Percentiles rank a stretch among this genome's conserved stretches.
These are phyloP conservation scores for Colletotrichum shisoi DNA, from an alignment of 2,329 filamentous ascomycete genomes.

Conservation along the genomic window DNA sequence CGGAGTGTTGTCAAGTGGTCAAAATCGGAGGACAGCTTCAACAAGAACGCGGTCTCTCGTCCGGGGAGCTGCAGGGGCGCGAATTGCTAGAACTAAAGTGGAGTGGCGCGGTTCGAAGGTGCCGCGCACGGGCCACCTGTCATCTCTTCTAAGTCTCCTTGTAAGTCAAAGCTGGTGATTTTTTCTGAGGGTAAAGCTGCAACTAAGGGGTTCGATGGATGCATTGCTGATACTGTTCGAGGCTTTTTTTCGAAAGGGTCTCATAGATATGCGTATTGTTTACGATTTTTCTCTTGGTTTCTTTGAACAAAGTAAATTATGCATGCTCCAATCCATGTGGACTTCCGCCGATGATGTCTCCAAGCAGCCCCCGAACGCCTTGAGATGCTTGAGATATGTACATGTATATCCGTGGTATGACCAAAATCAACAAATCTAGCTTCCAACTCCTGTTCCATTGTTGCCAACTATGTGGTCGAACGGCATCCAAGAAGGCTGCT, in stretches of 20 bases:
- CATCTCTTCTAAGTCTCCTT: conserved; percentile 16
- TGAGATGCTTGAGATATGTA: conserved; percentile 37
- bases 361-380: conserved; percentile 24
- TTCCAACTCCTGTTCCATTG: conserved; percentile 7
- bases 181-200: neutral
- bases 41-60: conserved; percentile 40
- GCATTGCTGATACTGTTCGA: neutral
- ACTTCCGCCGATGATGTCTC: conserved; percentile 30
- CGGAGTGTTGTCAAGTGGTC: conserved; percentile 27
- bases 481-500: neutral
- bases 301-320: conserved; percentile 35
- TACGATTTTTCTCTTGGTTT: neutral
- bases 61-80: conserved; percentile 41
- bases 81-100: conserved; percentile 34
- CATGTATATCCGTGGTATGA: conserved; percentile 21
- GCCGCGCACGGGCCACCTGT: conserved; percentile 31
- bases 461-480: conserved; percentile 7
- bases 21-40: conserved; percentile 40
- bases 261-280: neutral
- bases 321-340: conserved; percentile 9
- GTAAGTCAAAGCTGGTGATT: conserved; percentile 15
- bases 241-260: fast-evolving
- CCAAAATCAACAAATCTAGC: conserved; percentile 24
- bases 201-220: neutral
- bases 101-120: conserved; percentile 33